These are phyloP conservation scores for Neurospora sp. DNA, from an alignment of 495 filamentous ascomycete genomes.

Conservation along the genomic window DNA sequence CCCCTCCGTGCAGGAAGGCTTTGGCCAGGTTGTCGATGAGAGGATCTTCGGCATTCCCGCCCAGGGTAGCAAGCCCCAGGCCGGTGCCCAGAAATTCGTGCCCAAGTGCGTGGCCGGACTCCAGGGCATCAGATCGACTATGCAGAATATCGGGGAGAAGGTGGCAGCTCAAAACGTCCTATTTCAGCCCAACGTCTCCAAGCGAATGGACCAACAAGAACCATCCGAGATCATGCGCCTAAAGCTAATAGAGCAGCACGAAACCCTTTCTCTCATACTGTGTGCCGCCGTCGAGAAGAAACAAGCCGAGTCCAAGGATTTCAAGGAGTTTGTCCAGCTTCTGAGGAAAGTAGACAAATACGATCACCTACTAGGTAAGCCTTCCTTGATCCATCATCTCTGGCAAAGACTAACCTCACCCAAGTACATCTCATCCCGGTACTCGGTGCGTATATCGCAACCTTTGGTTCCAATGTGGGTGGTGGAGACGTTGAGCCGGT, in stretches of 20 bases:
- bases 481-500: constrained; percentile 48
- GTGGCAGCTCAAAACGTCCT: constrained; percentile 59
- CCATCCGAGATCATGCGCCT: constrained; percentile 59
- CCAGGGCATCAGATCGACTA: constrained; percentile 59
- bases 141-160: constrained; percentile 61
- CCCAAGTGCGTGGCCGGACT: constrained; percentile 63
- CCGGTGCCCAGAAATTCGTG: constrained; percentile 37
- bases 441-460: constrained; percentile 58
- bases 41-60: constrained; percentile 25
- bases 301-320: constrained; percentile 58
- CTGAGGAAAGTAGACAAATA: constrained; percentile 62
- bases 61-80: constrained; percentile 11
- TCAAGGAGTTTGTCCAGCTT: constrained; percentile 52
- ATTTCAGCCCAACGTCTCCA: constrained; percentile 43
- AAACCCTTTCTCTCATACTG: constrained; percentile 67
- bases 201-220: constrained; percentile 59
- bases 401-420: neutral
- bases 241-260: constrained; percentile 76
- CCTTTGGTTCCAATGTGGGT: constrained; percentile 64
- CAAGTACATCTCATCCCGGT: constrained; percentile 73
- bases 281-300: constrained; percentile 66
- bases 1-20: constrained; percentile 24
- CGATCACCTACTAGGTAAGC: constrained; percentile 42
- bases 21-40: constrained; percentile 28
- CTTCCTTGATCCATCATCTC: neutral